Percentiles rank a stretch among this genome's conserved stretches.
phyloP scores from a whole-genome alignment of 306 rosid species.

The Sesbania bispinosa region DNA sequence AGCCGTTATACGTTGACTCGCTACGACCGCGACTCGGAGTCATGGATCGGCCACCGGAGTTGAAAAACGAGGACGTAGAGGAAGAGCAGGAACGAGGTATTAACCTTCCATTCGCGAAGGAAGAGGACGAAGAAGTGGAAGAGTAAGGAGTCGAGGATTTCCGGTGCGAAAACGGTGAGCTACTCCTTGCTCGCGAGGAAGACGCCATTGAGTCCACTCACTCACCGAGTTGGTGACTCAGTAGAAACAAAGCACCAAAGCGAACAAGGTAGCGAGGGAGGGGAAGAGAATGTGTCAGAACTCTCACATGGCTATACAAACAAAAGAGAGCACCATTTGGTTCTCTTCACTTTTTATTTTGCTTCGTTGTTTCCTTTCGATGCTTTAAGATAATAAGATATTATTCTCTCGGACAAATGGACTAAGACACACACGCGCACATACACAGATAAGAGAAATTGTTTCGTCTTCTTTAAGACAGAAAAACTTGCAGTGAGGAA shows the following conservation, averaged over 20 bases:
- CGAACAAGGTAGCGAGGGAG: slow-evolving; percentile 1
- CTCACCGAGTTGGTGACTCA: slow-evolving; percentile 55
- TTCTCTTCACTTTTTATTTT: slow-evolving; percentile 21
- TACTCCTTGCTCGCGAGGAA: slow-evolving; percentile 87
- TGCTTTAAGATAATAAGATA: slow-evolving; percentile 24
- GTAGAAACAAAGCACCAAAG: slow-evolving; percentile 14
- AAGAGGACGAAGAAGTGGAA: slow-evolving; percentile 73
- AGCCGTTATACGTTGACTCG: slow-evolving; percentile 56
- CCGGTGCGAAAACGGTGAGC: slow-evolving; percentile 90
- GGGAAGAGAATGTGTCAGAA: slow-evolving; percentile 65
- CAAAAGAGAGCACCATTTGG: slow-evolving; percentile 53
- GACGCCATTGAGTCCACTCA: slow-evolving; percentile 74
- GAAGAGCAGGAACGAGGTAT: slow-evolving; percentile 83
- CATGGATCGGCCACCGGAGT: slow-evolving; percentile 81
- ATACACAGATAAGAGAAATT: slow-evolving; percentile 20
- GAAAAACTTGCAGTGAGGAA: slow-evolving; percentile 50
- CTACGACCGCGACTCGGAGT: slow-evolving; percentile 65
- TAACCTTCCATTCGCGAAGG: slow-evolving; percentile 61
- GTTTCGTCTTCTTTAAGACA: slow-evolving; percentile 88
- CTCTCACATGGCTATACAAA: slow-evolving; percentile 65
- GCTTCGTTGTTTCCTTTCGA: slow-evolving; percentile 17
- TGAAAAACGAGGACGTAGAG: slow-evolving; percentile 71
- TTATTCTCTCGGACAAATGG: slow-evolving; percentile 7
- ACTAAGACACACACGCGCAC: slow-evolving; percentile 10
- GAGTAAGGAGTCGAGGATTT: slow-evolving; percentile 78